Base-by-base conservation (phyloP, 2,329 filamentous ascomycete species). In the Ustulina deusta region DNA sequence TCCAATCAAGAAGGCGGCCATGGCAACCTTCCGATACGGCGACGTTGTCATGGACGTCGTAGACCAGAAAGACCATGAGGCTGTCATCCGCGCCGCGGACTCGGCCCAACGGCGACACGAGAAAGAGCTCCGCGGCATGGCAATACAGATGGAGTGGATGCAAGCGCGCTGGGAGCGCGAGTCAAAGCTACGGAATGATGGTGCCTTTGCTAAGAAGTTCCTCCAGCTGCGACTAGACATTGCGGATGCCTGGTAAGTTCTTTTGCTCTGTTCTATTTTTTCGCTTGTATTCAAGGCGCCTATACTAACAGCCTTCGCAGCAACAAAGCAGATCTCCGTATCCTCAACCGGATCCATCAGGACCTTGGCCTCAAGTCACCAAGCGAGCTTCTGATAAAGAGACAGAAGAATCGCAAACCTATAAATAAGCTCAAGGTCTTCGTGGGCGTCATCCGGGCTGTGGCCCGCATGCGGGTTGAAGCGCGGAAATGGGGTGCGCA, bases 131-230 rank as follows among this genome's bases (percentile, higher is more conserved):
- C 89, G 90, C 72, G 95, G 95, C 20, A 85, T 98, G 77, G 88
- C 89, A 61, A 92, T 96, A 81, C 94, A 98, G 81, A 95, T 98
- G 78, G 88, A 94, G 75, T 98, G 93, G 89, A 89, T 98, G 78
- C 89, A 94, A 74, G 93, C 93, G 1, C 89, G 91, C 60, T 92
- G 92, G 82, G 86, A 89, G 77, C 88, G 96, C 36, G 95, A 97
- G 80, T 89, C 93, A 73, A 88, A 87, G 58, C 90, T 98, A 81
- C 87, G 96, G 48, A 86, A 87, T 70, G 93, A 94, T 75, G 87
- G 95, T 36, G 92, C 92, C 9, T 97, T 91, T 81, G 93, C 93
- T 71, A 99, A 99, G 85, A 89, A 87, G 72, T 94, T 93, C 79
- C 88, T 97, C 81, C 81, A 90, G 74, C 84, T 93, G 78, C 90